phyloP scores from a whole-genome alignment of 129 eudicot genomes.

The Scalesia atractyloides region DNA sequence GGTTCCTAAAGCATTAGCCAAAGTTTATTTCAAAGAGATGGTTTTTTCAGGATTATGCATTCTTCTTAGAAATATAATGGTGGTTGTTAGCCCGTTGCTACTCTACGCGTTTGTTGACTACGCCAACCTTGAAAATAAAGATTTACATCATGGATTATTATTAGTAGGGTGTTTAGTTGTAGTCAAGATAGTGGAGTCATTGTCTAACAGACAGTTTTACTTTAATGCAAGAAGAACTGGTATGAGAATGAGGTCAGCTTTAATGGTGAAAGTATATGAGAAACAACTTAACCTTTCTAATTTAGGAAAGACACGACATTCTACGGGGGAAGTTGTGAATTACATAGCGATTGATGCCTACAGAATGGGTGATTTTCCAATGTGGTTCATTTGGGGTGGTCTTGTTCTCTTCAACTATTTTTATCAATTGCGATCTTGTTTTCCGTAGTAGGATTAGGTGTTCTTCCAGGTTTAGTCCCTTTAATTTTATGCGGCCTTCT shows the following conservation, averaged over 20 bases:
- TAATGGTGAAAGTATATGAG: slow-evolving; percentile 69
- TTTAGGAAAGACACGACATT: slow-evolving; percentile 57
- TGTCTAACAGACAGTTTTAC: slow-evolving; percentile 64
- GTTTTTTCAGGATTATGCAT: slow-evolving; percentile 39
- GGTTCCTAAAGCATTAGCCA: slow-evolving; percentile 39
- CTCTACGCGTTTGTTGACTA: slow-evolving; percentile 58
- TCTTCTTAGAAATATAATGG: slow-evolving; percentile 42
- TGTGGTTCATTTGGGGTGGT: slow-evolving; percentile 67
- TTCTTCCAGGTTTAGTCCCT: slow-evolving; percentile 68
- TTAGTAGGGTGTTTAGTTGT: slow-evolving; percentile 58
- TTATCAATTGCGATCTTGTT: slow-evolving; percentile 49
- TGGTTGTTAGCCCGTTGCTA: slow-evolving; percentile 47
- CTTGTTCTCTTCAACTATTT: slow-evolving; percentile 45
- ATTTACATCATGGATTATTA: slow-evolving; percentile 38
- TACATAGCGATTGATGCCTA: slow-evolving; percentile 84
- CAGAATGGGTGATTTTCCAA: slow-evolving; percentile 73
- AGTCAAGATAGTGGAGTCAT: slow-evolving; percentile 65
- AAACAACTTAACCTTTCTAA: slow-evolving; percentile 72
- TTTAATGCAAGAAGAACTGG: slow-evolving; percentile 65
- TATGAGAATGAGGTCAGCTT: slow-evolving; percentile 75
- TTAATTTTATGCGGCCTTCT: slow-evolving; percentile 58
- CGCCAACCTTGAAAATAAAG: slow-evolving; percentile 30
- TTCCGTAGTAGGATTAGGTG: slow-evolving; percentile 56
- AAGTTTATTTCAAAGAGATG: slow-evolving; percentile 48
- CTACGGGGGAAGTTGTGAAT: slow-evolving; percentile 75